Evolutionary conservation across 139 green algal species (phyloP), one percentile per base, ranked within the genome.

Genomic region (Chlamydomonas sphaeroides): DNA sequence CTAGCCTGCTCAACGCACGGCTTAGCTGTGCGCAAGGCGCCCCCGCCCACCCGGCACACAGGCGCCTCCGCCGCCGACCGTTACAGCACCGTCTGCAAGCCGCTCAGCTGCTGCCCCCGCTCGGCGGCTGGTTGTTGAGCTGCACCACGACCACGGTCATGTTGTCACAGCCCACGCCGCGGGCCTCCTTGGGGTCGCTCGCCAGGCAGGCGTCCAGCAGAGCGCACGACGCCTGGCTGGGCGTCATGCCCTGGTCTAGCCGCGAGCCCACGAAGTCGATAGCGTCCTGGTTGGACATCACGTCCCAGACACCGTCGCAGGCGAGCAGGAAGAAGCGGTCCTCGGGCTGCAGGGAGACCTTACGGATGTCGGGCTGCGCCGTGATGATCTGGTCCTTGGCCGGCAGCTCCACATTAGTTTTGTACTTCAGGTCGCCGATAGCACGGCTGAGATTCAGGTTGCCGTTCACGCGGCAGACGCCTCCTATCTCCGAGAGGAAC

Each of bases 401-500:
- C 1, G 84, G 79, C 38, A 95, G 85, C 66, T 93, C 78, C 30
- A 51, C 57, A 69, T 84, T 88, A 38, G 72, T 84, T 91, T 98
- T 98, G 88, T 98, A 98, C 79, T 95, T 95, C 57, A 99, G 89
- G 85, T 99, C 97, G 0, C 97, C 97, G 72, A 99, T 98, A 0
- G 97, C 97, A 39, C 97, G 91, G 7, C 92, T 97, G 80, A 99
- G 89, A 87, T 98, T 98, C 6, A 98, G 91, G 85, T 98, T 98
- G 85, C 95, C 96, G 75, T 98, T 98, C 1, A 98, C 96, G 35
- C 96, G 88, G 67, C 82, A 86, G 18, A 91, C 87, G 7, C 87
- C 87, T 10, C 87, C 87, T 33, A 91, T 88, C 42, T 91, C 87
- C 42, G 67, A 83, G 7, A 91, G 68, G 65, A 91, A 91, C 41